Evolutionary conservation across 179 eudicot species (phyloP).

Genomic region (Spinacia oleracea): DNA sequence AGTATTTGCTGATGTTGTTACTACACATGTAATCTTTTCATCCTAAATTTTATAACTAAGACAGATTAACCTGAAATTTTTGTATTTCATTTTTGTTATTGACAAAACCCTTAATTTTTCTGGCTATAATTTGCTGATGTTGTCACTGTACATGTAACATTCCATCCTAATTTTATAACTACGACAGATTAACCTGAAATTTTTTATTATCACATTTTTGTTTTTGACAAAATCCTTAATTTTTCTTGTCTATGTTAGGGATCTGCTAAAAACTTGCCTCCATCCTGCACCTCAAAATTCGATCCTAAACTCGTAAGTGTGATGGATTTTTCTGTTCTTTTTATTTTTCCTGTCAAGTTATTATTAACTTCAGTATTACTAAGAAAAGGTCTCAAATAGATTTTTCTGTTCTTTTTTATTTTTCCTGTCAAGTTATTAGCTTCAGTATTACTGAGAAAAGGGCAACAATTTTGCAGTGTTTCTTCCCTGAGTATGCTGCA

Average conservation of each 20-base stretch:
- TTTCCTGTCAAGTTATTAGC: background rate
- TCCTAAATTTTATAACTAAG: background rate
- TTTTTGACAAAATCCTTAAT: background rate
- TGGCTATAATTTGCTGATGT: constrained; percentile 55
- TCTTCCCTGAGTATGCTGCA: constrained; percentile 73
- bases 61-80: background rate
- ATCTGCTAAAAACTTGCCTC: constrained; percentile 62
- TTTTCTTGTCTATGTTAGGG: constrained; percentile 33
- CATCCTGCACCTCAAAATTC: constrained; percentile 59
- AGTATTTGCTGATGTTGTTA: constrained; percentile 58
- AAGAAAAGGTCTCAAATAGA: background rate
- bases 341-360: background rate
- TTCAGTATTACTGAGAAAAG: background rate
- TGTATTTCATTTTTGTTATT: background rate
- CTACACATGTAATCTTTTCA: constrained; percentile 55
- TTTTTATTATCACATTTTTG: too few species aligned
- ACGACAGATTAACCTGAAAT: background rate
- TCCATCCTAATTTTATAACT: background rate
- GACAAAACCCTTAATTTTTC: background rate
- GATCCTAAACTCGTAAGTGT: constrained; percentile 60
- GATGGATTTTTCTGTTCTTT: too few species aligned
- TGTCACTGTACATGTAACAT: constrained; percentile 65
- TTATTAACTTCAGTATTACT: background rate
- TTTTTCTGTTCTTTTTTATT: too few species aligned
- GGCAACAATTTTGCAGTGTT: constrained; percentile 49